Evolutionary conservation across 169 alveolate genomes (phyloP), one percentile per base, ranked within the genome.

Genomic region (Plasmodium gonderi): DNA sequence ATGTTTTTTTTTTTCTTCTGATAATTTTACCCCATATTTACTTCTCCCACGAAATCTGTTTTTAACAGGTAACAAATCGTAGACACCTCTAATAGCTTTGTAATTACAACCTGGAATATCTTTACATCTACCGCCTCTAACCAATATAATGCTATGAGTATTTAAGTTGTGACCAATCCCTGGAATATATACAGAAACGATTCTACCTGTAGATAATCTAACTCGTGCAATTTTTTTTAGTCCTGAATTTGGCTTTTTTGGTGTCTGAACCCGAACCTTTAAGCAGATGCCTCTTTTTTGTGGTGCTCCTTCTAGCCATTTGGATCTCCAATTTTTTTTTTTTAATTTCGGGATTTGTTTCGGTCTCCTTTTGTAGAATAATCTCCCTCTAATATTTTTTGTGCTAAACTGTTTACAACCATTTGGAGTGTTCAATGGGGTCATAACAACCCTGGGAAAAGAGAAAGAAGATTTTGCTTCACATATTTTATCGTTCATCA

Each of bases 21-120:
- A 80, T 17, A 94, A 54, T 40, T 91, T 80, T 4, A 95, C 94
- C 42, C 96, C 97, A 90, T 95, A 95, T 91, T 95, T 96, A 26
- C 97, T 95, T 23, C 97, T 90, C 7, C 96, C 91, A 23, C 97
- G 75, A 9, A 87, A 77, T 64, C 98, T 91, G 92, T 97, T 96
- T 79, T 97, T 97, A 33, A 97, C 98, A 0, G 98, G 98, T 36
- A 96, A 90, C 64, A 95, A 87, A 47, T 97, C 98, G 40, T 90
- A 96, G 79, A 95, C 96, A 67, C 98, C 98, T 36, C 98, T 81
- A 3, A 97, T 94, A 8, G 96, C 97, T 92, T 95, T 96, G 95
- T 96, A 96, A 91, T 96, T 95, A 60, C 97, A 96, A 4, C 98
- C 98, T 7, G 98, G 96, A 8, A 96, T 95, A 76, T 96, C 98